phyloP scores from a whole-genome alignment of 1,284 basidiomycete genomes.

The Cystobasidium sp. region DNA sequence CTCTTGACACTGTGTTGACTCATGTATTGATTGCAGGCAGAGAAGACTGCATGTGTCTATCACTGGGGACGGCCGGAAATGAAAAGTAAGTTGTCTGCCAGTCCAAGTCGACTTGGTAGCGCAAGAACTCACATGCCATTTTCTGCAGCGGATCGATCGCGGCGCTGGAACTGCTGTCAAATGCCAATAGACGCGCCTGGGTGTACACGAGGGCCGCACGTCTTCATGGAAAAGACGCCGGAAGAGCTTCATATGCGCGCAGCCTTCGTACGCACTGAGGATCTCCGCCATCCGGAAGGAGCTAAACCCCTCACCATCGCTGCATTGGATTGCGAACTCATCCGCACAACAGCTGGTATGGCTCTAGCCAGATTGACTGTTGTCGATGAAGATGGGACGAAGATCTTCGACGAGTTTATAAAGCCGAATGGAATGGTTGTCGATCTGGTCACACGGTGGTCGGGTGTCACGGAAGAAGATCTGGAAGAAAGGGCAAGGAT shows the following conservation, averaged over 20 bases:
- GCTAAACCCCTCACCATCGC: constrained; percentile 57
- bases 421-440: constrained; percentile 77
- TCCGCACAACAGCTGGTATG: constrained; percentile 86
- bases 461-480: constrained; percentile 72
- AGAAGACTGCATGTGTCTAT: constrained; percentile 70
- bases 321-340: constrained; percentile 87
- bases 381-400: constrained; percentile 71
- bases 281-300: constrained; percentile 50
- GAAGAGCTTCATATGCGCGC: constrained; percentile 72
- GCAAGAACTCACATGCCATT: constrained; percentile 49
- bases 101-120: constrained; percentile 49
- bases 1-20: not conserved
- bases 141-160: constrained; percentile 59
- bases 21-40: constrained; percentile 55
- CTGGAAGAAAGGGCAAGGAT: constrained; percentile 66
- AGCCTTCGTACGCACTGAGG: constrained; percentile 67
- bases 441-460: constrained; percentile 86
- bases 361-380: constrained; percentile 84
- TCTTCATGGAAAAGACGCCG: constrained; percentile 69
- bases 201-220: constrained; percentile 53
- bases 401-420: constrained; percentile 80
- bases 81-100: constrained; percentile 52
- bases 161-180: constrained; percentile 54
- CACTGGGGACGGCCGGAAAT: constrained; percentile 79
- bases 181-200: constrained; percentile 46